Base-by-base conservation (phyloP, 371 early-diverging fungal species). In the Mucor indicus region DNA sequence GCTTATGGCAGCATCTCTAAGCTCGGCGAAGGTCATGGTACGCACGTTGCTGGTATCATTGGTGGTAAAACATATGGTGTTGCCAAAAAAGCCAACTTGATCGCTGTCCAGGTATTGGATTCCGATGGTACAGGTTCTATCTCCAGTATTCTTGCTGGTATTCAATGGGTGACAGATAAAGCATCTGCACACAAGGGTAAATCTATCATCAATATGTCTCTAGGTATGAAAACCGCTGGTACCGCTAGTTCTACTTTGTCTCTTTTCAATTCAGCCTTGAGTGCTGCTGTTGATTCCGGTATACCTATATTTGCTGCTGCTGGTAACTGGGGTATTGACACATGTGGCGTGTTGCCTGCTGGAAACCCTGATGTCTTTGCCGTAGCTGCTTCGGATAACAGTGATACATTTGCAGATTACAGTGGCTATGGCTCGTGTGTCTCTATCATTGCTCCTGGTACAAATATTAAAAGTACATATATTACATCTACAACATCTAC, bases 31-130 rank as follows among this genome's bases (percentile, higher is more conserved):
- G 65, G 68, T 7, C 65, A 67, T 21, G 65, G 67, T 44, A 90
- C 93, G 9, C 92, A 92, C 59, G 87, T 87, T 25, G 80, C 90
- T 38, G 90, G 93, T 40, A 86, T 85, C 22, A 81, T 90, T 52
- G 95, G 75, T 24, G 84, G 89, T 21, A 76, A 66, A 24, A 79
- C 70, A 1, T 87, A 77, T 62, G 98, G 96, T 58, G 88, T 97
- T 31, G 92, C 95, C 48, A 95, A 94, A 62, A 89, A 92, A 53
- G 88, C 79, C 31, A 81, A 63, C 17, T 39, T 97, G 17, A 75
- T 93, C 29, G 87, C 88, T 48, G 93, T 95, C 38, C 91, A 93
- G 68, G 93, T 95, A 11, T 69, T 97, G 13, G 65, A 77, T 53
- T 55, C 62, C 19, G 48, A 63, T 11, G 91, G 93, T 16, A 58